Base-by-base conservation (phyloP, 2,329 filamentous ascomycete species). In the Cyclaneusma minus region DNA sequence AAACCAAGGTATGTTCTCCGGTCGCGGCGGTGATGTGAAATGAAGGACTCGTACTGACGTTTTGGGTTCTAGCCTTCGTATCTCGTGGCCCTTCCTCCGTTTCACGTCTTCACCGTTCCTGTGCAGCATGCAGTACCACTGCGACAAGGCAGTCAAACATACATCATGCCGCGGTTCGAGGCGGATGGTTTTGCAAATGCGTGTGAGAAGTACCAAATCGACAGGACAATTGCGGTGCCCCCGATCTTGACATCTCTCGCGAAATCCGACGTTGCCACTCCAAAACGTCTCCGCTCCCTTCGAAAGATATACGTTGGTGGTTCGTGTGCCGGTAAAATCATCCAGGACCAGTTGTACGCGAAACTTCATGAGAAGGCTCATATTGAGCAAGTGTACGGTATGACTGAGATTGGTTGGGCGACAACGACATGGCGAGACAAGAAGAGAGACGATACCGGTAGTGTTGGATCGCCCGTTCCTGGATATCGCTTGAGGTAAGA, bases 41-140 rank as follows among this genome's bases (percentile, higher is more conserved):
- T 89, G 32, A 87, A 87, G 47, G 87, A 85, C 52, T 78, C 69
- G 35, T 73, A 64, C n/a, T n/a, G n/a, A n/a, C n/a, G n/a, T n/a
- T n/a, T n/a, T n/a, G n/a, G n/a, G n/a, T n/a, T 50, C 33, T 37
- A 51, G 21, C 51, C 56, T 5, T 40, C 56, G 9, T 70, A 78
- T 32, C 41, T 68, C 6, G 52, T 60, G 33, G 58, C 50, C 29
- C 52, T 63, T 15, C 62, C 61, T 8, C 58, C 64, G 47, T 68
- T 68, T 38, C 63, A 68, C 39, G 50, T 87, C 6, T 74, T 71
- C 42, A 79, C 83, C 47, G 55, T 89, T 12, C 83, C 83, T 1
- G 68, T 83, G 51, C 80, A 77, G 39, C 75, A 81, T 43, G 73
- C 72, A 16, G 68, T 68, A 48, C 64, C 67, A 23, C 79, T 89